Evolutionary conservation across 192 early-diverging fungal genomes (phyloP).

Genomic region (Pecoramyces ruminantium): DNA sequence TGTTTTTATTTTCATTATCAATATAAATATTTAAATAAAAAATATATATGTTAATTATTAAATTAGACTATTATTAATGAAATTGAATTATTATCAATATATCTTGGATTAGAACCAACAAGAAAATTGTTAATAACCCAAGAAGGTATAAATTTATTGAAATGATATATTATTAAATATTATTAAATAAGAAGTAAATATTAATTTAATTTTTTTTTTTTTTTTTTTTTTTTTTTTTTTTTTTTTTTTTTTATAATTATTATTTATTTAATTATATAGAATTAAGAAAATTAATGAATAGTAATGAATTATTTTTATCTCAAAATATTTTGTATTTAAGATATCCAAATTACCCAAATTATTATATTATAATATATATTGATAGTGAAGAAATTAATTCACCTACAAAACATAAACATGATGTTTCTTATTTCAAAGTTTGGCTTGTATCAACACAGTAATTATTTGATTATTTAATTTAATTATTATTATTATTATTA

Average conservation of each 20-base stretch:
- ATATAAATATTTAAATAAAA: too few species aligned
- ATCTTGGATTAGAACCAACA: background rate
- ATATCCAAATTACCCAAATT: background rate
- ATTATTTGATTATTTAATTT: too few species aligned
- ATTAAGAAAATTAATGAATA: background rate
- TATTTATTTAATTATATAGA: background rate
- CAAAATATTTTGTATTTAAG: background rate
- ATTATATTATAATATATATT: background rate
- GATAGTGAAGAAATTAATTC: background rate
- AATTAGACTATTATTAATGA: background rate
- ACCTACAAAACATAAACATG: background rate
- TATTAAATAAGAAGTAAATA: too few species aligned
- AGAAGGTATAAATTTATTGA: background rate
- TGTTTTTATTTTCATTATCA: too few species aligned
- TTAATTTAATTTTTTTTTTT: too few species aligned
- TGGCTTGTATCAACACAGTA: background rate
- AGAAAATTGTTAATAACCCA: background rate
- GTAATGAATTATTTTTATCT: background rate
- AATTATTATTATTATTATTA: too few species aligned
- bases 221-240: too few species aligned
- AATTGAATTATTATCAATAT: background rate
- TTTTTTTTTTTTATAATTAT: too few species aligned
- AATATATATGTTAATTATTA: background rate
- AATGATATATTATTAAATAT: too few species aligned
- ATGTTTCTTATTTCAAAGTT: background rate